Evolutionary conservation across 2,329 filamentous ascomycete genomes (phyloP), one percentile per base, ranked within the genome.

Genomic region (Ceratocystis ficicola): DNA sequence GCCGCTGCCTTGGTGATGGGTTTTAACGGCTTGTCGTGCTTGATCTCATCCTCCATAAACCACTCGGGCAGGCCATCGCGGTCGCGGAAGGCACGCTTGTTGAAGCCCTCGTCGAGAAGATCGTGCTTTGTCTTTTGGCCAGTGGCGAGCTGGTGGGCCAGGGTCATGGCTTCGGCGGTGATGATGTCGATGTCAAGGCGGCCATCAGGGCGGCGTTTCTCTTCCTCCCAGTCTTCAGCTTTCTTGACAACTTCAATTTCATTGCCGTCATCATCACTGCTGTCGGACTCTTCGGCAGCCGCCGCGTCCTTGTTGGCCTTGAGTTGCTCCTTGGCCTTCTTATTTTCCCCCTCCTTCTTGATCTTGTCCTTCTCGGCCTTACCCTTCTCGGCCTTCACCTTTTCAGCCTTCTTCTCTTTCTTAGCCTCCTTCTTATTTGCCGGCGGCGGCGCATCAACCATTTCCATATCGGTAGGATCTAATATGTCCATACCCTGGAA

Each of bases 131-230:
- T 88, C 75, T 87, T 92, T 73, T 93, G 83, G 57, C 93, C 93
- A 0, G 88, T 90, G 2, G 92, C 94, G 67, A 99, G 86, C 73
- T 90, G 84, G 70, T 97, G 94, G 0, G 94, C 95, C 17, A 99
- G 82, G 0, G 93, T 95, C 94, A 99, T 99, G 69, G 95, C 94
- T 79, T 99, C 94, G 4, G 91, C 94, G n/a, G 94, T 99, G 73
- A 97, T 95, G 72, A 99, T 97, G 74, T 97, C 91, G 76, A 99
- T 95, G 73, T 96, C 92, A 50, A 81, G 77, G 71, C 81, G 83
- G 66, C 86, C 86, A 71, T 88, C 83, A 65, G 84, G 80, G 69
- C 78, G 81, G 64, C 82, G 81, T 68, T 83, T 84, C 64, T 86
- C 82, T 68, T 85, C 79, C 70, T 89, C 86, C 87, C 87, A 90